These are phyloP conservation scores for Raffaelea ambrosiae DNA, from an alignment of 2,329 filamentous ascomycete species.

Conservation along the genomic window DNA sequence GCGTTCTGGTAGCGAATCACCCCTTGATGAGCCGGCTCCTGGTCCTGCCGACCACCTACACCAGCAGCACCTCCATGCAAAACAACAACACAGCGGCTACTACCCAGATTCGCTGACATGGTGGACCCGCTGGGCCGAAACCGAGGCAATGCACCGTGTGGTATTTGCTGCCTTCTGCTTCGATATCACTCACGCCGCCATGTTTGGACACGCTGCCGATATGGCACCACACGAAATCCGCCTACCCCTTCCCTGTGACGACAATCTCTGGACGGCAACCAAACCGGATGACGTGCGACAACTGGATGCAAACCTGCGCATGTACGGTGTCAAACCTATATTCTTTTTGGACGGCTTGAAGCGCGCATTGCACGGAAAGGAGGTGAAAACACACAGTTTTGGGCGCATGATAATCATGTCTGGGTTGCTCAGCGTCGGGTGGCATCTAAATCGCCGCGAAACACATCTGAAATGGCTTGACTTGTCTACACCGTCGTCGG, in stretches of 20 bases:
- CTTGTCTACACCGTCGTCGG: conserved; percentile 53
- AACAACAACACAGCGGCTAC: conserved; percentile 11
- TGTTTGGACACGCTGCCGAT: conserved; percentile 84
- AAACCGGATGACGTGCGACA: conserved; percentile 69
- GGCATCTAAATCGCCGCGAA: conserved; percentile 84
- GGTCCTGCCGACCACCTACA: neutral
- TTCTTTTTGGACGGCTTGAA: conserved; percentile 82
- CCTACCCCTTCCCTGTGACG: conserved; percentile 77
- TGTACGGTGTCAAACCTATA: conserved; percentile 69
- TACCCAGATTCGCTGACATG: conserved; percentile 40
- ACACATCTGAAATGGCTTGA: conserved; percentile 75
- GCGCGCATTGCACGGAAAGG: conserved; percentile 70
- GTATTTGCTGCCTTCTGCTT: conserved; percentile 87
- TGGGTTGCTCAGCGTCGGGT: conserved; percentile 80
- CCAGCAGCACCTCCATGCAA: neutral
- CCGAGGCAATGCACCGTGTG: conserved; percentile 76
- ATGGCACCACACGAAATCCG: conserved; percentile 90
- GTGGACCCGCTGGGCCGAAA: conserved; percentile 85
- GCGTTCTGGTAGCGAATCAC: conserved; percentile 68
- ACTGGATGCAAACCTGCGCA: conserved; percentile 66
- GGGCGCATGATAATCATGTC: conserved; percentile 87
- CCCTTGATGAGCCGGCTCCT: conserved; percentile 45
- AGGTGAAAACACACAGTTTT: conserved; percentile 78
- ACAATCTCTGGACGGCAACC: conserved; percentile 75
- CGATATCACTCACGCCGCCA: conserved; percentile 80